phyloP scores from a whole-genome alignment of 441 rosid genomes.

The Gossypium laxum region DNA sequence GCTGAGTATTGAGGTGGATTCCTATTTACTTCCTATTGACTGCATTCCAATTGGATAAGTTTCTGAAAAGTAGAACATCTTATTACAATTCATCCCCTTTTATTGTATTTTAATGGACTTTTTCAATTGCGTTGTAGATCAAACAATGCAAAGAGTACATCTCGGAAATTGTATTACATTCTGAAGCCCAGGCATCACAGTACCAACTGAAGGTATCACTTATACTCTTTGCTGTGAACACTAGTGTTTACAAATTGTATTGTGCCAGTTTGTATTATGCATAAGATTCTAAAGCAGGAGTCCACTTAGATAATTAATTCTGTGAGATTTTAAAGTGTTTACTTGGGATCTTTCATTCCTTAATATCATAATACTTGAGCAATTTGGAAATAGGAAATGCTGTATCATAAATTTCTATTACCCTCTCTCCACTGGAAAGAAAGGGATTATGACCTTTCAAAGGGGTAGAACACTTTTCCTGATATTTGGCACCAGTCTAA shows the following conservation, averaged over 20 bases:
- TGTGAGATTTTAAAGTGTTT: neutral
- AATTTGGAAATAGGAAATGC: neutral
- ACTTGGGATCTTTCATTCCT: neutral
- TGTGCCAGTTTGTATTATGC: neutral
- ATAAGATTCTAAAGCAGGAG: constrained; percentile 1
- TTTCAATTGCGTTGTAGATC: constrained; percentile 40
- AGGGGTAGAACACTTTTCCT: neutral
- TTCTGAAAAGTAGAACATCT: neutral
- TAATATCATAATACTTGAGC: neutral
- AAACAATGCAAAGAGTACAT: constrained; percentile 64
- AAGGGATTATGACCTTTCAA: neutral
- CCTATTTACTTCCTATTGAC: constrained; percentile 14
- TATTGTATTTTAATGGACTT: constrained; percentile 2
- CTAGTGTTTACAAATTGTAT: neutral
- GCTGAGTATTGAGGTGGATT: constrained; percentile 56
- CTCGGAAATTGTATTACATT: constrained; percentile 72
- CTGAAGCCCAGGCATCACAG: constrained; percentile 83
- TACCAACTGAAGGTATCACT: constrained; percentile 73
- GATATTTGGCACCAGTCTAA: neutral
- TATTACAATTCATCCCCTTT: constrained; percentile 1
- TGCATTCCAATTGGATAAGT: neutral
- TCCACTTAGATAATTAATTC: neutral
- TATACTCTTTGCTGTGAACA: neutral
- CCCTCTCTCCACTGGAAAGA: neutral
- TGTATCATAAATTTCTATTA: neutral